Evolutionary conservation across 139 green algal species (phyloP).

Genomic region (Diplosphaera chodatii): DNA sequence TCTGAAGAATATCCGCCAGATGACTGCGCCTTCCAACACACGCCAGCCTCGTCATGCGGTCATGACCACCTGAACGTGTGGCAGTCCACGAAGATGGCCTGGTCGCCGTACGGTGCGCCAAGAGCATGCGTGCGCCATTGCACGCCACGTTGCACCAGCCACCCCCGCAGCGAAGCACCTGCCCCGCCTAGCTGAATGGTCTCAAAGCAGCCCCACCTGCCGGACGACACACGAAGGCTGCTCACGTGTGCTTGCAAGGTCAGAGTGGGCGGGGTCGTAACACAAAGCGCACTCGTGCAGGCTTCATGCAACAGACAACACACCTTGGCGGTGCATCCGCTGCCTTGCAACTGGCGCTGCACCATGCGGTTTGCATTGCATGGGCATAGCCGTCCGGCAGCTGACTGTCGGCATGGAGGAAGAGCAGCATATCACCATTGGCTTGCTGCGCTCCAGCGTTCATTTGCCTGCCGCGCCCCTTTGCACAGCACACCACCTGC

Average conservation of each 20-base stretch:
- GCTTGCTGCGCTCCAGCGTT: conserved; percentile 39
- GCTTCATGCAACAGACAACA: too few relatives aligned
- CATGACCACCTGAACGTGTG: conserved; percentile 19
- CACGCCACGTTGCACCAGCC: conserved; percentile 17
- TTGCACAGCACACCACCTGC: conserved; percentile 20
- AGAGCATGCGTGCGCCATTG: conserved; percentile 32
- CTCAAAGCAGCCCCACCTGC: conserved; percentile 51
- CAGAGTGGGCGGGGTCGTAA: too few relatives aligned
- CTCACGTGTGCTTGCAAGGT: too few relatives aligned
- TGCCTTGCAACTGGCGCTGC: too few relatives aligned
- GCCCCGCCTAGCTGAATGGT: conserved; percentile 42
- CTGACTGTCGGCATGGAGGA: conserved; percentile 60
- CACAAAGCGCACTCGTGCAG: too few relatives aligned
- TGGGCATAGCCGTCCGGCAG: conserved; percentile 31
- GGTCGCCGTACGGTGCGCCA: conserved; percentile 57
- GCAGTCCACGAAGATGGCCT: conserved; percentile 49
- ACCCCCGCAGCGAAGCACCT: not conserved
- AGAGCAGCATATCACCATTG: conserved; percentile 44
- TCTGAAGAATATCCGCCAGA: too few relatives aligned
- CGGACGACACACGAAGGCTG: too few relatives aligned
- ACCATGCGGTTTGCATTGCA: too few relatives aligned
- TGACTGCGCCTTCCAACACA: too few relatives aligned
- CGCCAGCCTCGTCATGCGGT: too few relatives aligned
- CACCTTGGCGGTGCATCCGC: too few relatives aligned
- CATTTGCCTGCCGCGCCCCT: conserved; percentile 43